Conservation (phyloP, 208 protist genomes). For the Acanthamoeba rhysodes region DNA sequence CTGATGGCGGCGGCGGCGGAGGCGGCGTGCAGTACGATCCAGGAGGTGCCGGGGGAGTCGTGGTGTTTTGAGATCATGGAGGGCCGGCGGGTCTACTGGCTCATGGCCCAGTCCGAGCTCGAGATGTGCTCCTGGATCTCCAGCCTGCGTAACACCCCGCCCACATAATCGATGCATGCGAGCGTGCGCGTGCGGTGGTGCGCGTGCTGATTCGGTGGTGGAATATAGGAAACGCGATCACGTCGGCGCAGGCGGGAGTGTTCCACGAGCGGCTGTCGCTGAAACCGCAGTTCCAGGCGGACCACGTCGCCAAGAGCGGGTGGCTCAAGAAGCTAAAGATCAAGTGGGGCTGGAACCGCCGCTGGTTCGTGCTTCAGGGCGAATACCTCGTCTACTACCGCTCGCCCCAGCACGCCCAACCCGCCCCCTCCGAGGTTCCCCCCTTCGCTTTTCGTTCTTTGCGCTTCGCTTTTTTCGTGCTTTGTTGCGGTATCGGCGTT, state of each 20-base stretch:
- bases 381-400: slow-evolving; percentile 60
- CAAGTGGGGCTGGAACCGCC: slow-evolving; percentile 34
- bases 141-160: background rate
- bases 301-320: slow-evolving; percentile 38
- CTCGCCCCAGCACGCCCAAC: slow-evolving; percentile 22
- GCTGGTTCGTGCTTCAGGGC: slow-evolving; percentile 61
- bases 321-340: slow-evolving; percentile 50
- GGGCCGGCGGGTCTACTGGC: slow-evolving; percentile 30
- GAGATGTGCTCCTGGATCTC: slow-evolving; percentile 65
- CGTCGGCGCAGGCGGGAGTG: background rate
- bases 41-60: slow-evolving; percentile 29
- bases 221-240: slow-evolving; percentile 50
- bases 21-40: background rate
- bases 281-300: slow-evolving; percentile 42
- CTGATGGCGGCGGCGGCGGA: background rate
- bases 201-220: background rate
- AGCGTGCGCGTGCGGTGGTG: too few species aligned
- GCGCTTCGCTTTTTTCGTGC: background rate
- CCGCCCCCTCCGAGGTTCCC: background rate
- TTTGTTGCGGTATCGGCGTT: background rate
- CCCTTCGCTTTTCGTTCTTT: background rate
- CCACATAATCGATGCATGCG: too few species aligned
- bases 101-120: slow-evolving; percentile 59
- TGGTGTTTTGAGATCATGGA: slow-evolving; percentile 61
- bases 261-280: slow-evolving; percentile 50